These are phyloP conservation scores for Solanum pinnatisectum DNA, from an alignment of 257 asterid genomes.

Conservation along the genomic window DNA sequence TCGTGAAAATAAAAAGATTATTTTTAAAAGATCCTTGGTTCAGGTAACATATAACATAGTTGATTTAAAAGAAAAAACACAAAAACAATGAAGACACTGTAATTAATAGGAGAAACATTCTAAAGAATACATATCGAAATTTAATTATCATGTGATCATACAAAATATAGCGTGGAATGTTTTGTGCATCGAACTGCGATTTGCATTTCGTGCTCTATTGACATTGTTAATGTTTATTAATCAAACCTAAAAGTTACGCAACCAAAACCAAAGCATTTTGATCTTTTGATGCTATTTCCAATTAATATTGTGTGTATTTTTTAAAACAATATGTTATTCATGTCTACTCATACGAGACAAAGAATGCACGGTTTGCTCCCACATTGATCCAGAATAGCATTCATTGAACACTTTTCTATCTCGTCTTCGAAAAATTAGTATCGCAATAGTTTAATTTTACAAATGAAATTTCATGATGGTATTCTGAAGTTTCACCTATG, in stretches of 20 bases:
- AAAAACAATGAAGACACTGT: background rate
- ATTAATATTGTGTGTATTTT: background rate
- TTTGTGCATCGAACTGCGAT: background rate
- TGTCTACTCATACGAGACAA: background rate
- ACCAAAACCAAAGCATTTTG: background rate
- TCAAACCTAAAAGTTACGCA: background rate
- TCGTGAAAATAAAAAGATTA: accelerated
- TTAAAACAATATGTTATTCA: background rate
- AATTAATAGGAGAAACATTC: background rate
- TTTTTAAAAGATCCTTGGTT: accelerated
- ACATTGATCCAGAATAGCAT: too few relatives aligned
- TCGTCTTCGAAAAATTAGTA: background rate
- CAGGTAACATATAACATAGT: background rate
- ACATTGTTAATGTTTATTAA: background rate
- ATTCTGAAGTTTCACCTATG: background rate
- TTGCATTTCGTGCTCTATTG: background rate
- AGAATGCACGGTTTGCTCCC: background rate
- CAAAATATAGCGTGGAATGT: background rate
- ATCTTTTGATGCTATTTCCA: background rate
- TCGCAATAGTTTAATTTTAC: background rate
- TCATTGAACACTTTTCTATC: too few relatives aligned
- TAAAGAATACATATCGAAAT: background rate
- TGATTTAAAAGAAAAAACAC: background rate
- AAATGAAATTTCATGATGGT: background rate
- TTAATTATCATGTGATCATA: background rate